Evolutionary conservation across 1,284 basidiomycete genomes (phyloP).

Genomic region (Uromyces viciae-fabae): DNA sequence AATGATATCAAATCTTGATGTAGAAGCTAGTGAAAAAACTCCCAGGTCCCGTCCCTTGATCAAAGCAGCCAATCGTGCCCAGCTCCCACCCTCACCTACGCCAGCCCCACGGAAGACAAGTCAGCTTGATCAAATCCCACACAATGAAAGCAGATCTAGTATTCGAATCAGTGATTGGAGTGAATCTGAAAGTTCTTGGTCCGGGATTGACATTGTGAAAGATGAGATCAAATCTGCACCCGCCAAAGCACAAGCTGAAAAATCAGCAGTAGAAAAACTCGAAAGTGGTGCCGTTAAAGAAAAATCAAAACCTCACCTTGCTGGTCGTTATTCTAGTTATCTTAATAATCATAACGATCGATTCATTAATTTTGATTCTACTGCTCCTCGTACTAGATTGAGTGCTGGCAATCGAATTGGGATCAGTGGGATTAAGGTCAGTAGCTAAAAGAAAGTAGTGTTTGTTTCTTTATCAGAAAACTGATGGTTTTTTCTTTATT

Average conservation of each 20-base stretch:
- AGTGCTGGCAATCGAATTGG: constrained; percentile 26
- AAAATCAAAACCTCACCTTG: not conserved
- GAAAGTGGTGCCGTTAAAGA: not conserved
- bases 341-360: not conserved
- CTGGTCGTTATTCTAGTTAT: constrained; percentile 15
- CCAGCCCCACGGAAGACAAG: not conserved
- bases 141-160: not conserved
- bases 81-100: not conserved
- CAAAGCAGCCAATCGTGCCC: too few species aligned
- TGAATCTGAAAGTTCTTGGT: constrained; percentile 8
- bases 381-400: not conserved
- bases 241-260: not conserved
- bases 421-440: constrained; percentile 32
- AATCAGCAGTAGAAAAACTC: not conserved
- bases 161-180: constrained; percentile 23
- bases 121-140: not conserved
- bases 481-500: not conserved
- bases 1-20: not conserved
- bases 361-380: too few species aligned
- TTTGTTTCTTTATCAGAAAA: not conserved
- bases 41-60: not conserved
- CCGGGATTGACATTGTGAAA: not conserved
- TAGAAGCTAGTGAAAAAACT: not conserved
- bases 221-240: not conserved
- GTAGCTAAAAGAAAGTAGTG: not conserved